Evolutionary conservation across 192 early-diverging fungal species (phyloP).

Genomic region (Polychytrium aggregatum): DNA sequence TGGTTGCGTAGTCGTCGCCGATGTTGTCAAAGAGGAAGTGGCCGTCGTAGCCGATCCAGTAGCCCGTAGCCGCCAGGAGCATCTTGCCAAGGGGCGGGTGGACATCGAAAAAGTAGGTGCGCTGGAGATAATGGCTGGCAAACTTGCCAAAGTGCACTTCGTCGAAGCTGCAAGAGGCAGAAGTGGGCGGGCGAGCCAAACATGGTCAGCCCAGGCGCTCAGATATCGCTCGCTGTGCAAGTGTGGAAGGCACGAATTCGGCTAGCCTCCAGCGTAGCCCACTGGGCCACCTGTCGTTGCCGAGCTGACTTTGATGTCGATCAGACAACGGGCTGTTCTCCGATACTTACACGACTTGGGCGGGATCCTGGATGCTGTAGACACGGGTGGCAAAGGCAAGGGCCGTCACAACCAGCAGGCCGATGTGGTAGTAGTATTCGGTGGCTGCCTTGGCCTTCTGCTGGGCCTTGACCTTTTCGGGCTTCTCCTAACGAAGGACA

Average conservation of each 20-base stretch:
- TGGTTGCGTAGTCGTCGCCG: conserved; percentile 75
- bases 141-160: conserved; percentile 99
- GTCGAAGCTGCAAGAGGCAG: conserved; percentile 61
- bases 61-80: conserved; percentile 72
- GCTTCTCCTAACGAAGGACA: no score
- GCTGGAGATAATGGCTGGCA: conserved; percentile 78
- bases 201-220: no score
- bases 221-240: no score
- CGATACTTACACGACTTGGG: conserved; percentile 2
- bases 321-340: no score
- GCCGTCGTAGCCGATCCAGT: conserved; percentile 85
- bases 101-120: conserved; percentile 92
- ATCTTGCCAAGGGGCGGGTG: conserved; percentile 94
- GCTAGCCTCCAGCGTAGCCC: not conserved
- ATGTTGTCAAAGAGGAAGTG: conserved; percentile 92
- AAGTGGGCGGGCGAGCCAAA: no score
- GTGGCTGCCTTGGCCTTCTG: not conserved
- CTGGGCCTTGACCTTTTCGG: no score
- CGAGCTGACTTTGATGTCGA: not conserved
- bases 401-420: conserved; percentile 1
- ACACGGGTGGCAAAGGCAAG: conserved; percentile 3
- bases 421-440: not conserved
- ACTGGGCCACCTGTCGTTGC: not conserved
- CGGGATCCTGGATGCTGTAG: conserved; percentile 7
- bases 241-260: not conserved